phyloP scores from a whole-genome alignment of 495 filamentous ascomycete species.

The Cudoniella acicularis region DNA sequence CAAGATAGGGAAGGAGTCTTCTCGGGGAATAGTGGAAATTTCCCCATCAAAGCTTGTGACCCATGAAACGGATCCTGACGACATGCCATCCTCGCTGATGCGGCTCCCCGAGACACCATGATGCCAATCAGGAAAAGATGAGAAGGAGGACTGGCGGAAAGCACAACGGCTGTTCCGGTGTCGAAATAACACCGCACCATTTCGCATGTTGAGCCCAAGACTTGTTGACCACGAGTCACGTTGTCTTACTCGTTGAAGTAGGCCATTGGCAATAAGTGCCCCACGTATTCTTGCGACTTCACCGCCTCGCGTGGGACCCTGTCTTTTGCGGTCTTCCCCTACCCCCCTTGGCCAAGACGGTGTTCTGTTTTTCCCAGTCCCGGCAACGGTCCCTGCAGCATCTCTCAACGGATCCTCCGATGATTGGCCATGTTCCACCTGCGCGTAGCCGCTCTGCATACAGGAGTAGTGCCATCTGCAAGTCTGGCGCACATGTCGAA shows the following conservation, averaged over 20 bases:
- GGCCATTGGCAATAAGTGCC: constrained; percentile 27
- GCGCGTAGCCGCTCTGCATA: constrained; percentile 26
- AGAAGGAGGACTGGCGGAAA: constrained; percentile 2
- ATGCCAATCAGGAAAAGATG: constrained; percentile 2
- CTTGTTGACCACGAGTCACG: constrained; percentile 12
- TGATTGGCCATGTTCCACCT: constrained; percentile 12
- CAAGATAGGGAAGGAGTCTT: not conserved
- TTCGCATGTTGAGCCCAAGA: not conserved
- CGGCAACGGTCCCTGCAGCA: constrained; percentile 29
- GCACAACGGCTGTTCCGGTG: not conserved
- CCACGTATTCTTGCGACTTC: constrained; percentile 27
- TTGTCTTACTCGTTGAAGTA: constrained; percentile 13
- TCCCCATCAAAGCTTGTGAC: not conserved
- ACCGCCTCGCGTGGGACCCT: constrained; percentile 20
- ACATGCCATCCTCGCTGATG: constrained; percentile 9
- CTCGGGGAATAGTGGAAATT: not conserved
- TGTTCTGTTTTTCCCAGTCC: constrained; percentile 18
- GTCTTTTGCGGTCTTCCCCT: not conserved
- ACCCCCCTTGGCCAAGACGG: not conserved
- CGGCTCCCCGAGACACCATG: constrained; percentile 23
- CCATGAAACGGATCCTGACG: constrained; percentile 1
- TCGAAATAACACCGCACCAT: not conserved
- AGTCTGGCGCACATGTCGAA: constrained; percentile 22
- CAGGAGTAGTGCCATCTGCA: constrained; percentile 26
- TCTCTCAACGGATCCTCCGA: too few relatives aligned